phyloP scores from a whole-genome alignment of 306 rosid genomes.

The Citrullus colocynthis region DNA sequence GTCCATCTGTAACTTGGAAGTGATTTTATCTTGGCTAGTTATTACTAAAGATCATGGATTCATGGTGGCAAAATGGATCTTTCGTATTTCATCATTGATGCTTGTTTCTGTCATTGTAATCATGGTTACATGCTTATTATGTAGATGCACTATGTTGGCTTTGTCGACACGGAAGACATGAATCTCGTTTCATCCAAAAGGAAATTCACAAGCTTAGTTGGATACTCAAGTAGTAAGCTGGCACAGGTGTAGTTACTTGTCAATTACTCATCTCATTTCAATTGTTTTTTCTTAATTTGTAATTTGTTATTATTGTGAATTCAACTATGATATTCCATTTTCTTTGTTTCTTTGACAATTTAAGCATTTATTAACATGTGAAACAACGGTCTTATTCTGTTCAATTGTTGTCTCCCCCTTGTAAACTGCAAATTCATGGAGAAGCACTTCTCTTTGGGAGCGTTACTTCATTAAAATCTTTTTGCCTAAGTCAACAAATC shows the following conservation, averaged over 20 bases:
- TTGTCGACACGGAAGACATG: conserved; percentile 86
- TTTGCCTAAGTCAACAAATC: neutral
- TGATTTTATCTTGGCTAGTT: neutral
- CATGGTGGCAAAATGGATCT: neutral
- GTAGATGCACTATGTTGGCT: conserved; percentile 92
- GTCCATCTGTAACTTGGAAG: neutral
- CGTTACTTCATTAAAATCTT: neutral
- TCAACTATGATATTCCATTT: neutral
- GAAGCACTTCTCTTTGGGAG: neutral
- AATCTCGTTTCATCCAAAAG: conserved; percentile 58
- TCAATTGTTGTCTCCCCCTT: neutral
- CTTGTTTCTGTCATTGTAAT: conserved; percentile 9
- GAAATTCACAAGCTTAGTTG: conserved; percentile 64
- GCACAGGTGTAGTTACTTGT: conserved; percentile 54
- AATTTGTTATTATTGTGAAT: neutral
- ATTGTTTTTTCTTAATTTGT: neutral
- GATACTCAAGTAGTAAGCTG: conserved; percentile 80
- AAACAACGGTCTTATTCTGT: neutral
- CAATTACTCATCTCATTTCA: neutral
- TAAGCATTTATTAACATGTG: neutral
- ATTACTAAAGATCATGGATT: neutral
- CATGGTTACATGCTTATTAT: conserved; percentile 1
- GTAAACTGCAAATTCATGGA: neutral
- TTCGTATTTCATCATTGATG: neutral
- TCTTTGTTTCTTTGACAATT: neutral